These are phyloP conservation scores for Apiospora pterosperma DNA, from an alignment of 2,329 filamentous ascomycete genomes.

Conservation along the genomic window DNA sequence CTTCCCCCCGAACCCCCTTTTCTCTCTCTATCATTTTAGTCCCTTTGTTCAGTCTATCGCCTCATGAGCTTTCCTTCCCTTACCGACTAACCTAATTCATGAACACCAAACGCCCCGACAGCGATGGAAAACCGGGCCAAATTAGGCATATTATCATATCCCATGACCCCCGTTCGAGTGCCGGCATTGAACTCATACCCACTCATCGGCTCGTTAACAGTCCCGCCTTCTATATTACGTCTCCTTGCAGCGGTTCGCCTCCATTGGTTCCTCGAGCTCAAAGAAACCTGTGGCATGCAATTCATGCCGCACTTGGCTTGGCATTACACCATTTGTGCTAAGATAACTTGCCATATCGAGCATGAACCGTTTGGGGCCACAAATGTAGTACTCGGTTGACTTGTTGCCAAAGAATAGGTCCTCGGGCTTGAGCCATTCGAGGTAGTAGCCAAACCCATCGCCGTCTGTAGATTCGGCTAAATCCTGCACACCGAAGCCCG, in stretches of 20 bases:
- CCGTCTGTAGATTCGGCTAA: constrained; percentile 41
- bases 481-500: constrained; percentile 42
- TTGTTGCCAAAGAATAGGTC: constrained; percentile 43
- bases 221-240: not conserved
- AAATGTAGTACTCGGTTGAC: constrained; percentile 51
- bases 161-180: not conserved
- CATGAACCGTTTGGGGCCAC: constrained; percentile 54
- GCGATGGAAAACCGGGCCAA: not conserved
- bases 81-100: not conserved
- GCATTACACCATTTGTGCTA: constrained; percentile 34
- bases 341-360: constrained; percentile 44
- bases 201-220: not conserved
- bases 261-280: constrained; percentile 7
- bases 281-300: constrained; percentile 10
- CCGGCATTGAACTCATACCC: not conserved
- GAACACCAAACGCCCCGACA: not conserved
- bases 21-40: not conserved
- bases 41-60: not conserved
- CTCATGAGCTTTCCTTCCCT: not conserved
- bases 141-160: not conserved
- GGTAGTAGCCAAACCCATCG: constrained; percentile 43
- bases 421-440: constrained; percentile 38
- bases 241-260: not conserved
- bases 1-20: not conserved
- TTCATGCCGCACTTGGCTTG: constrained; percentile 8